phyloP scores from a whole-genome alignment of 1,284 basidiomycete genomes.

The Tausonia pullulans region DNA sequence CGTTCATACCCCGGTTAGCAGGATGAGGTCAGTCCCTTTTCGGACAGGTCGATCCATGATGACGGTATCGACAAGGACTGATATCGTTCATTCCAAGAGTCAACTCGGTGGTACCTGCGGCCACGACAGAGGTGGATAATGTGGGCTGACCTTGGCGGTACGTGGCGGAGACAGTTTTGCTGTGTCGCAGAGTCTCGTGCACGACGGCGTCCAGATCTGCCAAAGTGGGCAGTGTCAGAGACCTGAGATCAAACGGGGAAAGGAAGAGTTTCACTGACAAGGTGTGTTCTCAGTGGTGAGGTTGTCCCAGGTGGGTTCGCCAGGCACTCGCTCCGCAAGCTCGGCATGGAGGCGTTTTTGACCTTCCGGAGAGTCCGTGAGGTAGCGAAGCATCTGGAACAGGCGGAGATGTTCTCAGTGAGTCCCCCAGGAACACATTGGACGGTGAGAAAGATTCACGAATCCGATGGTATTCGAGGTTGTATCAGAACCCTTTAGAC shows the following conservation, averaged over 20 bases:
- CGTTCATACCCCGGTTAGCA: slow-evolving; percentile 43
- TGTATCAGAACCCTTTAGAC: background rate
- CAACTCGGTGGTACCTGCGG: too few relatives aligned
- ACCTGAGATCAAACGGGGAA: background rate
- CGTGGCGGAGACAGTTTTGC: background rate
- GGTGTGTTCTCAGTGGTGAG: background rate
- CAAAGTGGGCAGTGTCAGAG: background rate
- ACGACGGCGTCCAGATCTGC: background rate
- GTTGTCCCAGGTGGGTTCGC: background rate
- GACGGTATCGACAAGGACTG: background rate
- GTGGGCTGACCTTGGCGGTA: background rate
- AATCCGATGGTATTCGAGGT: background rate
- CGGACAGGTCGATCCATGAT: background rate
- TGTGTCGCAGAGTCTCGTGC: background rate
- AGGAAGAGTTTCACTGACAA: background rate
- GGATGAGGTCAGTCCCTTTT: background rate
- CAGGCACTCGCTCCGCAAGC: background rate
- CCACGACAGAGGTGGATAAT: too few relatives aligned
- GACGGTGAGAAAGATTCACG: background rate
- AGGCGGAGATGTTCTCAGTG: background rate
- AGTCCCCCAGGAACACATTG: background rate
- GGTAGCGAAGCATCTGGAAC: background rate
- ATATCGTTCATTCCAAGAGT: too few relatives aligned
- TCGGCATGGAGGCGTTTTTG: background rate
- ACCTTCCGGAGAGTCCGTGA: background rate